A percentile compares a stretch with the other conserved stretches of the same genome.
Conservation (phyloP, 1,284 basidiomycete genomes). For the Macrocystidia cucumis region DNA sequence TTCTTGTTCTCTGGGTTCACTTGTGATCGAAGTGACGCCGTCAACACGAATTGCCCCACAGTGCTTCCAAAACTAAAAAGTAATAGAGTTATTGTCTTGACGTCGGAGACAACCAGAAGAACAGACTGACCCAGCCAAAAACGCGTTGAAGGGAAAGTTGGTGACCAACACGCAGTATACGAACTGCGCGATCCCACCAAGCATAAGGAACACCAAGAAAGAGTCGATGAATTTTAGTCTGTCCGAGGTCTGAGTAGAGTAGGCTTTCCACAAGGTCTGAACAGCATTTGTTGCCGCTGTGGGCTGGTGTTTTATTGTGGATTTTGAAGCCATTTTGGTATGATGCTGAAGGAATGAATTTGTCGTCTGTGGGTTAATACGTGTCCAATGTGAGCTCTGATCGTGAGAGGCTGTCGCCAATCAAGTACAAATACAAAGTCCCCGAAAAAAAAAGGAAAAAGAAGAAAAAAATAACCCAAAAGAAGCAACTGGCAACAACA, state of each 20-base stretch:
- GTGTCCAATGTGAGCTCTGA: too few species aligned
- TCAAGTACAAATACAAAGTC: constrained; percentile 20
- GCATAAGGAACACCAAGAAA: constrained; percentile 89
- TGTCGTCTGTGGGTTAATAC: too few species aligned
- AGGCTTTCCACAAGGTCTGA: constrained; percentile 68
- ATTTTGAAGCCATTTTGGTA: constrained; percentile 27
- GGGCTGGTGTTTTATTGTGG: constrained; percentile 21
- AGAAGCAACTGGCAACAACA: too few species aligned
- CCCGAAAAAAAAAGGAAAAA: too few species aligned
- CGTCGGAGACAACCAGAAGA: constrained; percentile 2
- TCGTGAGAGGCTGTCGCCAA: constrained; percentile 23
- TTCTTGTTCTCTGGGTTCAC: constrained; percentile 79
- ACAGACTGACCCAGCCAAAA: constrained; percentile 79
- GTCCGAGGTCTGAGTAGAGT: constrained; percentile 70
- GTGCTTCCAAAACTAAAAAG: constrained; percentile 80
- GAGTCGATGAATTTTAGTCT: constrained; percentile 91
- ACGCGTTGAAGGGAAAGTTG: constrained; percentile 96
- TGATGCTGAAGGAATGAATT: constrained; percentile 13
- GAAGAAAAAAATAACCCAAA: too few species aligned
- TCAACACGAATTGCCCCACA: constrained; percentile 95
- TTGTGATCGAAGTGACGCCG: constrained; percentile 88
- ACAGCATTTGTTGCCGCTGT: constrained; percentile 41
- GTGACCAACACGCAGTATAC: constrained; percentile 88
- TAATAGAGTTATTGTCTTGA: constrained; percentile 2
- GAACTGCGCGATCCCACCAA: constrained; percentile 89